phyloP scores from a whole-genome alignment of 2,329 filamentous ascomycete species.

The Leptodontidium sp. region DNA sequence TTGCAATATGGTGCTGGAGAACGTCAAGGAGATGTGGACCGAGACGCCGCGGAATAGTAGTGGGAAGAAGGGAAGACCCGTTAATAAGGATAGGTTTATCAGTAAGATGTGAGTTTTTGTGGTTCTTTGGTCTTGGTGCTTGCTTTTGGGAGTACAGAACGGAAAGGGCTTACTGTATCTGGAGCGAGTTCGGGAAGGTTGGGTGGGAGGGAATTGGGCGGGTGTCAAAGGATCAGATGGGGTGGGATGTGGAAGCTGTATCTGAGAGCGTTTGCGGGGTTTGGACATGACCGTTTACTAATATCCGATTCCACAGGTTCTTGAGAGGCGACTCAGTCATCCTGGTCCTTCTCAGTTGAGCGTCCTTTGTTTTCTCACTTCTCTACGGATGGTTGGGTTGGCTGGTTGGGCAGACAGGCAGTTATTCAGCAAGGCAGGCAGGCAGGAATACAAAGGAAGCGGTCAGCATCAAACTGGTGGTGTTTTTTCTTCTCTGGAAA shows the following conservation, averaged over 20 bases:
- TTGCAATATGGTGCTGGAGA: conserved; percentile 99
- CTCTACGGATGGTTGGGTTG: conserved; percentile 24
- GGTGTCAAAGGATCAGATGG: not conserved
- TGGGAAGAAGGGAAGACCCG: conserved; percentile 86
- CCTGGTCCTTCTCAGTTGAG: conserved; percentile 48
- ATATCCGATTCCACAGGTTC: conserved; percentile 42
- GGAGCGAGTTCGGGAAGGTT: not conserved
- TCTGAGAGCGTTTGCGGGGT: not conserved
- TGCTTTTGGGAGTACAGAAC: not conserved
- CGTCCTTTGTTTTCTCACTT: conserved; percentile 23
- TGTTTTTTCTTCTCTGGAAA: conserved; percentile 39
- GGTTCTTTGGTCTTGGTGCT: not conserved
- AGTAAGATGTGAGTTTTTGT: conserved; percentile 84
- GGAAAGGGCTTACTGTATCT: not conserved
- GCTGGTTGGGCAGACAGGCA: conserved; percentile 31
- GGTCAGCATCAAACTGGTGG: conserved; percentile 3
- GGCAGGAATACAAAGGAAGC: conserved; percentile 6
- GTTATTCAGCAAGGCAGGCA: not conserved
- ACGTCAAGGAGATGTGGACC: conserved; percentile 99
- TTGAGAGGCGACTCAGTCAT: conserved; percentile 50
- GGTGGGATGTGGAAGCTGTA: not conserved
- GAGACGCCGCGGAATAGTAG: conserved; percentile 84
- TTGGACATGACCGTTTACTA: conserved; percentile 9
- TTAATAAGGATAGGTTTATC: conserved; percentile 98
- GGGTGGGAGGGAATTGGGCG: conserved; percentile 19